Percentiles rank a stretch among this genome's conserved stretches.
These are phyloP conservation scores for Tetratostichococcus sp. DNA, from an alignment of 139 green algal species.

Conservation along the genomic window DNA sequence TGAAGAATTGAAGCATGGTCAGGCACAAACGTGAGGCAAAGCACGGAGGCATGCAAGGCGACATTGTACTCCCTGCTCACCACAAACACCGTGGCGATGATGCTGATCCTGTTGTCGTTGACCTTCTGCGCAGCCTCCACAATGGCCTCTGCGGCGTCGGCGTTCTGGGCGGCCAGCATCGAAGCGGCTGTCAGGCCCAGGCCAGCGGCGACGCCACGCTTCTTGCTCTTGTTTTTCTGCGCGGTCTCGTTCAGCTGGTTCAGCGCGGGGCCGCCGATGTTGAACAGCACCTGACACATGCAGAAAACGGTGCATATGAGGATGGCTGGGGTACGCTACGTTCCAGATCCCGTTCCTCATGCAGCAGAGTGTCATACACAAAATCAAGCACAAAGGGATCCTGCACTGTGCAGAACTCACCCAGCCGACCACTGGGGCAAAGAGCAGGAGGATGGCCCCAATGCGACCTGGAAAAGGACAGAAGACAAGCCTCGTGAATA, in stretches of 20 bases:
- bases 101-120: conserved; percentile 53
- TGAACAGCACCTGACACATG: too few relatives aligned
- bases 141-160: conserved; percentile 24
- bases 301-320: too few relatives aligned
- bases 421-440: conserved; percentile 53
- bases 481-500: too few relatives aligned
- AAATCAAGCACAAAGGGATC: too few relatives aligned
- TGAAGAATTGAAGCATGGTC: too few relatives aligned
- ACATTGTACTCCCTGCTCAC: neutral
- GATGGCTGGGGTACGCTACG: too few relatives aligned
- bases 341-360: too few relatives aligned
- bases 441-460: conserved; percentile 43
- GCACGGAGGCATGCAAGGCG: too few relatives aligned
- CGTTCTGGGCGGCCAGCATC: conserved; percentile 38
- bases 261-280: neutral
- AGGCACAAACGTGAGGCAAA: too few relatives aligned
- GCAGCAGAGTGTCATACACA: too few relatives aligned
- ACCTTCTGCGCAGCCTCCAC: conserved; percentile 9
- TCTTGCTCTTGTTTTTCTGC: neutral
- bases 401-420: conserved; percentile 6
- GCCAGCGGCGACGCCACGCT: conserved; percentile 12
- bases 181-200: conserved; percentile 38
- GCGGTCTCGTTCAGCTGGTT: neutral
- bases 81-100: conserved; percentile 53
- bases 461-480: too few relatives aligned